Evolutionary conservation across 306 rosid species (phyloP), one percentile per base, ranked within the genome.

Genomic region (Dryas alaskensis): DNA sequence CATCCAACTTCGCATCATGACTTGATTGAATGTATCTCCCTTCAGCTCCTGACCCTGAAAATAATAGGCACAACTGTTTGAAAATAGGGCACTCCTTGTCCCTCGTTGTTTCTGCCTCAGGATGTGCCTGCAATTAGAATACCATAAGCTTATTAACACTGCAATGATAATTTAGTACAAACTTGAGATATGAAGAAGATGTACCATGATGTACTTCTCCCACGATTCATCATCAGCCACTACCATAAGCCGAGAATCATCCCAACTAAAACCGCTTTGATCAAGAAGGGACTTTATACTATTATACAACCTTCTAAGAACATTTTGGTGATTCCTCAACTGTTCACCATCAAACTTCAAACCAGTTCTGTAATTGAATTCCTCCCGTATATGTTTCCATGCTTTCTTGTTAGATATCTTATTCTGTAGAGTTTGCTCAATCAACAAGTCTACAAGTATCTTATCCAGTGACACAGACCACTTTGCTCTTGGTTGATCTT

Each of bases 271-370:
- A 45, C 10, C 9, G 45, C 12, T 50, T 46, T 60, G 43, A 2
- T 60, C 48, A 25, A 59, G 55, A 60, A 72, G 14, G 8, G 51
- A 42, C 68, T 44, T 64, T 43, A 64, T 64, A 10, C 4, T 64
- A 64, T 64, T 64, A 43, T 64, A 64, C 68, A 64, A 49, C 68
- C 51, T 64, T 44, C 68, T 64, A 8, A 64, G 68, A 43, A 64
- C 68, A 43, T 64, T 64, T 64, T 64, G 68, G 68, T 64, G 68
- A 64, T 64, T 64, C 68, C 68, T 64, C 16, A 43, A 64, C 68
- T 64, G 68, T 43, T 64, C 68, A 44, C 68, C 68, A 64, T 64
- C 68, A 64, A 64, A 64, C 4, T 12, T 19, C 4, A 64, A 43
- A 43, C 68, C 68, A 9, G 68, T 64, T 64, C 31, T 64, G 51